Conservation (phyloP, 2,329 filamentous ascomycete genomes). For the Fusarium aywerte region DNA sequence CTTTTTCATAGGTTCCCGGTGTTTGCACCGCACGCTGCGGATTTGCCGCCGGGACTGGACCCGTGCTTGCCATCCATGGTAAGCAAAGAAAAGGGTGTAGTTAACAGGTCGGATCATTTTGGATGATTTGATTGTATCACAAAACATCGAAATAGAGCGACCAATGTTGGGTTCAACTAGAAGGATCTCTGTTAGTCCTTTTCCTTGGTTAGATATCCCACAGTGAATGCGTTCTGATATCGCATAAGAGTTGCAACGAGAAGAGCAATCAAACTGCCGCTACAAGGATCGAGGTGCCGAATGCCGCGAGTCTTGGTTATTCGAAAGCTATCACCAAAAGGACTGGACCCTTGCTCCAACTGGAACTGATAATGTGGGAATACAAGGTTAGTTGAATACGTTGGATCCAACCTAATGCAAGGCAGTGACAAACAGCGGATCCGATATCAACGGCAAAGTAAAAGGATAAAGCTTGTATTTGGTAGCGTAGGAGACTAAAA, state of each 20-base stretch:
- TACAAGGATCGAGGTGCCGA: background rate
- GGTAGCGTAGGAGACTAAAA: background rate
- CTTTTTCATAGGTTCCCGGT: slow-evolving; percentile 1
- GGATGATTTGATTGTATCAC: slow-evolving; percentile 9
- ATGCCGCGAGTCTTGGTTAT: background rate
- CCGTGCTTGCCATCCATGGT: slow-evolving; percentile 8
- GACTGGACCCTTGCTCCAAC: background rate
- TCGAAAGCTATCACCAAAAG: background rate
- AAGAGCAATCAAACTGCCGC: background rate
- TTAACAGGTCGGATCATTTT: slow-evolving; percentile 12
- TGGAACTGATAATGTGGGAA: slow-evolving; percentile 9
- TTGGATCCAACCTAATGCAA: slow-evolving; percentile 7
- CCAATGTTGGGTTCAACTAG: background rate
- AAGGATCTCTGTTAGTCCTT: no score
- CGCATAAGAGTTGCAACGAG: background rate
- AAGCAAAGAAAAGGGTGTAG: background rate
- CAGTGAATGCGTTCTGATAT: background rate
- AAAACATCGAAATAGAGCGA: background rate
- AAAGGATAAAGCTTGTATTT: slow-evolving; percentile 1
- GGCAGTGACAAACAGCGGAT: slow-evolving; percentile 23
- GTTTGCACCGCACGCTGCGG: slow-evolving; percentile 19
- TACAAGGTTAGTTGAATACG: slow-evolving; percentile 6
- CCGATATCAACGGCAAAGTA: slow-evolving; percentile 3
- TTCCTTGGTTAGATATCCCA: no score
- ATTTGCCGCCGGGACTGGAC: slow-evolving; percentile 20